These are phyloP conservation scores for Alloascoidea hylecoeti DNA, from an alignment of 805 yeast species.

Conservation along the genomic window DNA sequence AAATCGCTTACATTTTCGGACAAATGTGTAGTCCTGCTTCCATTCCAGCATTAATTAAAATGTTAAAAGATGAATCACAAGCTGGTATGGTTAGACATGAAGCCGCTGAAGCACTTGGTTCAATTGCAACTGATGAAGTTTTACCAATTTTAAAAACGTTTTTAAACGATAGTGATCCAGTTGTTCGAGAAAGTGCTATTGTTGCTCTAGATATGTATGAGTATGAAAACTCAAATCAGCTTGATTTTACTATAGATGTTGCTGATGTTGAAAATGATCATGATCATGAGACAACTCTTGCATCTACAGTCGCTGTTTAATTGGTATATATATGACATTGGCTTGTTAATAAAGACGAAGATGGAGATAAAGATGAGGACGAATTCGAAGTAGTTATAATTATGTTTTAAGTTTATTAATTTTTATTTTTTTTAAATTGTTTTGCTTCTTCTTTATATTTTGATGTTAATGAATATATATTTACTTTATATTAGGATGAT, in stretches of 20 bases:
- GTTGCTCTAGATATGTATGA: conserved; percentile 98
- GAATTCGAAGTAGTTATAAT: too few relatives aligned
- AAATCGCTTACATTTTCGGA: conserved; percentile 96
- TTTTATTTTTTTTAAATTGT: too few relatives aligned
- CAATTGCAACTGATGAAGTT: conserved; percentile 93
- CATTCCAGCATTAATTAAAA: conserved; percentile 76
- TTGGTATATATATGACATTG: too few relatives aligned
- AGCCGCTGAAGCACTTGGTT: conserved; percentile 97
- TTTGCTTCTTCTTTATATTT: too few relatives aligned
- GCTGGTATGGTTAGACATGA: conserved; percentile 99
- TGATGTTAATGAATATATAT: too few relatives aligned
- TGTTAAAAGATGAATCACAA: conserved; percentile 61
- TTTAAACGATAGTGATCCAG: conserved; percentile 70
- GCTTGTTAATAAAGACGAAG: too few relatives aligned
- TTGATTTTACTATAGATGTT: conserved; percentile 49
- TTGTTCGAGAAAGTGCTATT: conserved; percentile 92
- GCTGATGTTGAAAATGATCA: conserved; percentile 3
- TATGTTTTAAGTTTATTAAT: too few relatives aligned
- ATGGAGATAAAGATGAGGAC: too few relatives aligned
- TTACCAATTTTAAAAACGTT: conserved; percentile 74
- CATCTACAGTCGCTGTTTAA: neutral
- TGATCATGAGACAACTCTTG: too few relatives aligned
- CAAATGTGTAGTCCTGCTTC: conserved; percentile 90
- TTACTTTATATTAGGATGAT: too few relatives aligned
- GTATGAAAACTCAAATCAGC: conserved; percentile 73